Evolutionary conservation across 179 eudicot species (phyloP).

Genomic region (Vitellaria paradoxa): DNA sequence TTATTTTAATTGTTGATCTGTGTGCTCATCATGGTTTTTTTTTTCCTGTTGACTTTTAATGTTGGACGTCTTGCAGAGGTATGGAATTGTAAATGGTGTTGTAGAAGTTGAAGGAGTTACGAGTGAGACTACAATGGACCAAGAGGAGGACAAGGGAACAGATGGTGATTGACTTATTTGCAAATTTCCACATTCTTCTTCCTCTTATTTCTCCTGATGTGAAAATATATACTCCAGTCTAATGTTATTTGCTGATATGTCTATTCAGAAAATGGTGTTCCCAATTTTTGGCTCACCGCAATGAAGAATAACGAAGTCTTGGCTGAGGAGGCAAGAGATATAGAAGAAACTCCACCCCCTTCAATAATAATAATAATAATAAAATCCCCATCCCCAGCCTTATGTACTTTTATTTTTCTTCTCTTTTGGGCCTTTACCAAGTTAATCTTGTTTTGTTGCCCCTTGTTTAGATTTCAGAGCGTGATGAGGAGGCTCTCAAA

Average conservation of each 20-base stretch:
- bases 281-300: slow-evolving; percentile 86
- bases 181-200: neutral
- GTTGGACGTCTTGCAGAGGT: slow-evolving; percentile 39
- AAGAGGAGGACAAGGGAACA: slow-evolving; percentile 41
- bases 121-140: slow-evolving; percentile 35
- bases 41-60: neutral
- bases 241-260: no score
- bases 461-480: slow-evolving; percentile 69
- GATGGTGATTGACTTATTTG: slow-evolving; percentile 43
- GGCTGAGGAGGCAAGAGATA: slow-evolving; percentile 62
- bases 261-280: slow-evolving; percentile 81
- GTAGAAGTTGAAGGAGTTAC: slow-evolving; percentile 73
- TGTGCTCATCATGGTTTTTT: neutral
- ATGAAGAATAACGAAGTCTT: slow-evolving; percentile 87
- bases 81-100: slow-evolving; percentile 80
- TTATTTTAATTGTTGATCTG: neutral
- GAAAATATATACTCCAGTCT: no score
- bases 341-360: no score
- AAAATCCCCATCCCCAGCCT: neutral
- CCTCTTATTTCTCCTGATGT: neutral
- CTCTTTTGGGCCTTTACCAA: neutral
- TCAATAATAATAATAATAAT: no score
- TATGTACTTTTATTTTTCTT: neutral
- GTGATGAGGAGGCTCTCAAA: slow-evolving; percentile 91
- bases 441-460: slow-evolving; percentile 1